Base-by-base conservation (phyloP, 176 grass and related monocot genomes). In the Miscanthus lutarioriparius region DNA sequence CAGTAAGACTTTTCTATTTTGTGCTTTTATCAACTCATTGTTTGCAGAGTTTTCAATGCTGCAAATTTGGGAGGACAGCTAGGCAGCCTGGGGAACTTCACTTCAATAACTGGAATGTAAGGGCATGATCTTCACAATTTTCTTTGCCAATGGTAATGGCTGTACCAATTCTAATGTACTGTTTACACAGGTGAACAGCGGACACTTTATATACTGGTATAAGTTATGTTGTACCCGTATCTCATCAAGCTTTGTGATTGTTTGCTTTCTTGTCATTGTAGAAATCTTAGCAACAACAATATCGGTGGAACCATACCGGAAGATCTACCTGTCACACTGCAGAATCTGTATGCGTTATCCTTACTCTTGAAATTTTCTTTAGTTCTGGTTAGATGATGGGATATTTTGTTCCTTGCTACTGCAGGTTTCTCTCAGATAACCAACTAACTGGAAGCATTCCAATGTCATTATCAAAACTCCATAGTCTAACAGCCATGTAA, bases 371-470 rank as follows among this genome's bases (percentile, higher is more conserved):
- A 53, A 33, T 36, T 84, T 84, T 19, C 27, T 75, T 87, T 70
- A 36, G 16, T 47, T 80, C 2, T 69, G 17, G 79, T 75, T 69
- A 58, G 11, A 74, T 75, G 63, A 27, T 7, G 48, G 47, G 16
- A 87, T 87, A 23, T 11, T 78, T 40, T 33, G 30, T 64, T 87
- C 54, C 69, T 64, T 80, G 30, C 61, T 79, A 82, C 67, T 85
- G 62, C 91, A 99, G 96, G 75, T 99, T 99, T 88, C 93, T 99
- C 51, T 99, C 96, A 17, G 93, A 92, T 71, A 99, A 99, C 67
- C 90, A 99, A 77, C 85, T 99, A 83, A 96, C 88, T 51, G 96
- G 96, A 90, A 96, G 96, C 86, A 99, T 99, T 44, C 96, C 96
- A n/a, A 27, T 51, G 72, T 92, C 96, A 77, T 83, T 99, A 83